Base-by-base conservation (phyloP, 192 early-diverging fungal species). In the Coemansia sp. region DNA sequence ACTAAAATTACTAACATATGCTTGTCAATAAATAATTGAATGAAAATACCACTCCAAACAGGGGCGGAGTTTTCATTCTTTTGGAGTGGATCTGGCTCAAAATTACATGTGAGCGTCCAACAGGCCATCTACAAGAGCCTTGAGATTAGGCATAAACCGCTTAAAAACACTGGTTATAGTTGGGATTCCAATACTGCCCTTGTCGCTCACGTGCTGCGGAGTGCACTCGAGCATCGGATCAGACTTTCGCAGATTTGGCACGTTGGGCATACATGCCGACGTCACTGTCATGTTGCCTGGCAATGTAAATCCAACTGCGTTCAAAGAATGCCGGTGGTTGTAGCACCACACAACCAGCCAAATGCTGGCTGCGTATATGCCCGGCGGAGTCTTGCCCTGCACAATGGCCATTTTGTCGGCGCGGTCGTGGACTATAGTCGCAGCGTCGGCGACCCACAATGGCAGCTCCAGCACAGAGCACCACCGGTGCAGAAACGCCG, bases 361-460 rank as follows among this genome's bases (percentile, higher is more conserved):
- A 43, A 88, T 83, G 29, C 82, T 79, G 3, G 87, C 85, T 4
- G 87, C 87, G 12, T 85, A 84, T 24, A 88, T 82, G 11, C 85
- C 86, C 8, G 85, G 79, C 1, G 87, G 87, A 56, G 85, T 86
- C 56, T 87, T 87, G 12, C 87, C 87, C 35, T 86, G 85, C 3
- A 85, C 85, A 49, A 87, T 68, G 24, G 82, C 85, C 72, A 85
- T 38, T 4, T 63, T 62, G 53, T 86, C 86, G 3, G 87, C 87
- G 7, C 83, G 81, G 35, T 78, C 84, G 24, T 85, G 85, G 1
- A 87, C 82, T 32, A 68, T 70, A 1, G 80, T 66, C 0, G 87
- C 84, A 0, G 83, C 85, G 8, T 58, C 66, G 2, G 83, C 75
- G 12, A 88, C 81, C 63, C 83, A 81, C 6, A 27, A 11, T 2